Percentiles rank a stretch among this genome's conserved stretches.
Evolutionary conservation across 108 stramenopile species (phyloP).

Genomic region (Pseudonitzschia multiseries): DNA sequence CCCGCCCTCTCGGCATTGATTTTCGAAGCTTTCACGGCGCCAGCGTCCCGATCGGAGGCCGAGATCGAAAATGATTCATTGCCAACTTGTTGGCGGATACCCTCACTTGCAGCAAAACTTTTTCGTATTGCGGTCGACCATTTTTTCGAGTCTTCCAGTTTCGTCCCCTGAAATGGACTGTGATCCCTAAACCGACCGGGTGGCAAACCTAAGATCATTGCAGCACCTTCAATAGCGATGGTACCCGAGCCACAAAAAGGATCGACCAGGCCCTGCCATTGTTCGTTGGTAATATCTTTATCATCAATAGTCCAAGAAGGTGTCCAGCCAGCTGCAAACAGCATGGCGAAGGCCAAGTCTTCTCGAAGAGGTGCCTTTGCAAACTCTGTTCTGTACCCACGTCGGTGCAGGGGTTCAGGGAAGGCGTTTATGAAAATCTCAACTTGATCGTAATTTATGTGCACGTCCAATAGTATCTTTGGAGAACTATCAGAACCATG

Average conservation of each 20-base stretch:
- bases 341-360: conserved; percentile 73
- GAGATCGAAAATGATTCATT: conserved; percentile 13
- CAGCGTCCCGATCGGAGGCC: conserved; percentile 65
- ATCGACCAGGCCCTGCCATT: conserved; percentile 46
- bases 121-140: conserved; percentile 32
- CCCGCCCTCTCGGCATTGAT: conserved; percentile 70
- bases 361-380: conserved; percentile 79
- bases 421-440: conserved; percentile 59
- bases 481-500: conserved; percentile 6
- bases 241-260: conserved; percentile 84
- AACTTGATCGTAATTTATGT: conserved; percentile 56
- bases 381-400: conserved; percentile 70
- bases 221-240: conserved; percentile 75
- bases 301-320: conserved; percentile 25
- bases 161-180: conserved; percentile 54
- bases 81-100: background rate
- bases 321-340: conserved; percentile 51
- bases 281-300: background rate
- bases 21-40: conserved; percentile 54
- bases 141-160: conserved; percentile 32
- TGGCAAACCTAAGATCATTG: conserved; percentile 53
- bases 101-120: background rate
- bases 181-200: conserved; percentile 56
- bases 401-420: conserved; percentile 59
- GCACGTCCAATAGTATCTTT: conserved; percentile 42